Percentiles rank a stretch among this genome's conserved stretches.
Evolutionary conservation across 345 rosid genomes (phyloP).

Genomic region (Eutrema japonicum): DNA sequence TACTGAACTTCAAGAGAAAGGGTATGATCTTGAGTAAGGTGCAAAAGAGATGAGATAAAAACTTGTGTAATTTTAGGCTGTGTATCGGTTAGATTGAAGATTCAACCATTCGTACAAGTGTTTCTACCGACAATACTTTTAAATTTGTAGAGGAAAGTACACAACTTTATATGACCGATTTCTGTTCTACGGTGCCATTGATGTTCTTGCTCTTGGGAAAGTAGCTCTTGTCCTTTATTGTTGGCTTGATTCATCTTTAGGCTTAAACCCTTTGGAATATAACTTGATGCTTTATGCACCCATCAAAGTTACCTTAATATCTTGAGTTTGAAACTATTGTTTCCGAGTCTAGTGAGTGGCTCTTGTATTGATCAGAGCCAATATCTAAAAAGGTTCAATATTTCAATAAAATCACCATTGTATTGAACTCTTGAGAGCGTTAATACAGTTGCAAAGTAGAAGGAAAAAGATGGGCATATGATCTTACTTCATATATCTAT

Average conservation of each 20-base stretch:
- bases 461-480: constrained; percentile 19
- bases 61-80: constrained; percentile 29
- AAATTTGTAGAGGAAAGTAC: constrained; percentile 17
- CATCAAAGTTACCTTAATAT: background rate
- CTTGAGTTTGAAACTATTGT: constrained; percentile 1
- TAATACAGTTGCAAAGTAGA: constrained; percentile 4
- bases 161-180: background rate
- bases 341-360: background rate
- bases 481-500: constrained; percentile 35
- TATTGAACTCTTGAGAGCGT: constrained; percentile 8
- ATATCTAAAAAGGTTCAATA: background rate
- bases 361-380: constrained; percentile 9
- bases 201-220: constrained; percentile 21
- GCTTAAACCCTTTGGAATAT: background rate
- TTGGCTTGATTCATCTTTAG: constrained; percentile 22
- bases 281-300: constrained; percentile 14
- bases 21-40: constrained; percentile 66
- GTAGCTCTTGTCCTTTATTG: constrained; percentile 9
- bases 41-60: constrained; percentile 1
- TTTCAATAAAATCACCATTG: constrained; percentile 15
- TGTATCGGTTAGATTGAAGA: constrained; percentile 22
- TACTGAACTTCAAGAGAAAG: constrained; percentile 82
- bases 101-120: constrained; percentile 9
- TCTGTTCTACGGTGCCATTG: constrained; percentile 19
- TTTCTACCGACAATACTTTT: background rate